Evolutionary conservation across 768 basidiomycete genomes (phyloP), one percentile per base, ranked within the genome.

Genomic region (Stropharia rugosoannulata): DNA sequence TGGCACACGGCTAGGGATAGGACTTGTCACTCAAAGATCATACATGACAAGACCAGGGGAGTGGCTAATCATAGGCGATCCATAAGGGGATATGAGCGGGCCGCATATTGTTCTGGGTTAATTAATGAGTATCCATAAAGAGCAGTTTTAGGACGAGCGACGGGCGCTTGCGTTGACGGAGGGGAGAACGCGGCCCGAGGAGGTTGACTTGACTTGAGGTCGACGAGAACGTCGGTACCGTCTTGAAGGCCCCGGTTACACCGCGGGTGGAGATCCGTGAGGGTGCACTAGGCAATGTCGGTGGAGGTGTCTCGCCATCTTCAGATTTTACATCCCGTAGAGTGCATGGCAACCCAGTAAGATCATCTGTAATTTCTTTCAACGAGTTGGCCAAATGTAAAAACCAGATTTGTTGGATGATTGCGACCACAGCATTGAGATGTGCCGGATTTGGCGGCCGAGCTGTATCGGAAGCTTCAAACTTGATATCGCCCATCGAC

Each of bases 321-420:
- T 93, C 91, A 10, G 90, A 89, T 67, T 93, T 93, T 49, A 92
- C 87, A 54, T 94, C 91, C 64, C 89, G 90, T 35, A 93, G 68
- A 5, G 87, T 87, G 69, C 90, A 90, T 10, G 91, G 90, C 32
- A 94, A 74, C 22, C 86, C 77, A 29, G 87, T 86, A 53, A 92
- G 75, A 64, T 95, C 93, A 64, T 93, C 91, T 25, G 85, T 84
- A 54, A 95, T 91, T n/a, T 85, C 87, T 65, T 92, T 86, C 55
- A 95, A 72, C 1, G 92, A 94, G 68, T 95, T 95, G 19, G 87
- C 79, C 8, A 82, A 75, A 55, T 85, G 81, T 35, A n/a, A n/a
- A 80, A 68, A 50, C 79, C 82, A n/a, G 84, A 76, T 68, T 88
- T 87, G 67, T 85, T 84, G 4, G 90, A 80, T 5, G 86, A 80